Percentiles rank a stretch among this genome's conserved stretches.
These are phyloP conservation scores for Penicillium nucicola DNA, from an alignment of 495 filamentous ascomycete genomes.

Conservation along the genomic window DNA sequence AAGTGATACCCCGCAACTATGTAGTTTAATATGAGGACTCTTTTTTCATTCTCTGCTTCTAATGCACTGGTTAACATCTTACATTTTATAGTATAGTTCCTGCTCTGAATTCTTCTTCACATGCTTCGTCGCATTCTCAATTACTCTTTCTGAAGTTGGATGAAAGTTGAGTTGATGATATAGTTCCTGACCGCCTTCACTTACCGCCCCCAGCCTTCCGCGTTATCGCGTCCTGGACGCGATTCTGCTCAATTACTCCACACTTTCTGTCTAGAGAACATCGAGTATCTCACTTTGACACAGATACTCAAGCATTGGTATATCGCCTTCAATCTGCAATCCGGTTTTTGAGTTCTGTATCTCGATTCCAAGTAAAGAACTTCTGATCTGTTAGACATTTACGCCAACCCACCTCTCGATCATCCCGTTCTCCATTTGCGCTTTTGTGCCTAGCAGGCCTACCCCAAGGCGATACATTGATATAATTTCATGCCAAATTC, in stretches of 20 bases:
- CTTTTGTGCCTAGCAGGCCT: not conserved
- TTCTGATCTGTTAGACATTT: not conserved
- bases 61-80: too few relatives aligned
- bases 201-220: not conserved
- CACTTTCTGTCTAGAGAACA: not conserved
- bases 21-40: not conserved
- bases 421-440: not conserved
- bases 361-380: not conserved
- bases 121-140: too few relatives aligned
- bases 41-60: not conserved
- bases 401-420: not conserved
- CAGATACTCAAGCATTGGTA: too few relatives aligned
- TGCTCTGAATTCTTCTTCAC: too few relatives aligned
- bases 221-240: conserved; percentile 1
- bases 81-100: too few relatives aligned
- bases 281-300: too few relatives aligned
- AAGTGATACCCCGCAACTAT: not conserved
- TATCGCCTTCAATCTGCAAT: not conserved
- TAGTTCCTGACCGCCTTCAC: not conserved
- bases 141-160: too few relatives aligned
- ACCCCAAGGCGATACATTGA: too few relatives aligned
- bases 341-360: not conserved
- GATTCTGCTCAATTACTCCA: conserved; percentile 6
- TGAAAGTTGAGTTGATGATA: not conserved
- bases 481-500: too few relatives aligned